phyloP scores from a whole-genome alignment of 2,329 filamentous ascomycete genomes.

The Penicillium sp. region DNA sequence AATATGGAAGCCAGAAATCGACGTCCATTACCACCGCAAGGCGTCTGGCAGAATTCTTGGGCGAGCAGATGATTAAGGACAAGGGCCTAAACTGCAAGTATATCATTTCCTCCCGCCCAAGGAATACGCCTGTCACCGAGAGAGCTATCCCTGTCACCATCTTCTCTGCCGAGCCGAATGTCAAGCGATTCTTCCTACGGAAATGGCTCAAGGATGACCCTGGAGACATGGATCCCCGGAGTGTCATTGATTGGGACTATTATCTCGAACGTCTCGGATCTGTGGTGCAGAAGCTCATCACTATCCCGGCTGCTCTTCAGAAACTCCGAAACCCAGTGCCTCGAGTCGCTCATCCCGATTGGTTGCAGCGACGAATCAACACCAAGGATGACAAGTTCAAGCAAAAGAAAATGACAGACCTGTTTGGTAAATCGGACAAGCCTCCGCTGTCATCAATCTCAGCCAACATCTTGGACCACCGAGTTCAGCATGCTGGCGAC shows the following conservation, averaged over 20 bases:
- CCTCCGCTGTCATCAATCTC: conserved; percentile 66
- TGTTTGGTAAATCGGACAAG: conserved; percentile 61
- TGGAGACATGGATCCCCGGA: conserved; percentile 79
- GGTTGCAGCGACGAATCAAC: conserved; percentile 88
- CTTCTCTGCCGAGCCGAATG: conserved; percentile 83
- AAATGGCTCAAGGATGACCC: conserved; percentile 97
- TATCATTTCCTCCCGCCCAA: conserved; percentile 85
- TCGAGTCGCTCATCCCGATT: conserved; percentile 88
- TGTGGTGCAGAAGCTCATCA: conserved; percentile 98
- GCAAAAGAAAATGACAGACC: conserved; percentile 95
- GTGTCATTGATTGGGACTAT: conserved; percentile 92
- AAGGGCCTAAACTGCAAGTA: conserved; percentile 99
- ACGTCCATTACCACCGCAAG: conserved; percentile 98
- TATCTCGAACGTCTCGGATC: conserved; percentile 93
- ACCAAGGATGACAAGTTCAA: conserved; percentile 96
- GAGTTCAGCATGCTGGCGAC: conserved; percentile 55
- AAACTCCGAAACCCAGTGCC: conserved; percentile 94
- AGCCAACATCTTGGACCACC: conserved; percentile 56
- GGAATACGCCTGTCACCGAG: conserved; percentile 87
- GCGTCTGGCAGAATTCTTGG: conserved; percentile 89
- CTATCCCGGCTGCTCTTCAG: conserved; percentile 92
- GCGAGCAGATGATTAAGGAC: conserved; percentile 98
- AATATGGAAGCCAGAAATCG: conserved; percentile 92
- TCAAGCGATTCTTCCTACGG: conserved; percentile 81
- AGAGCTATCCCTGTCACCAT: conserved; percentile 92